Evolutionary conservation across 805 yeast species (phyloP), one percentile per base, ranked within the genome.

Genomic region (Kazachstania kunashirensis): DNA sequence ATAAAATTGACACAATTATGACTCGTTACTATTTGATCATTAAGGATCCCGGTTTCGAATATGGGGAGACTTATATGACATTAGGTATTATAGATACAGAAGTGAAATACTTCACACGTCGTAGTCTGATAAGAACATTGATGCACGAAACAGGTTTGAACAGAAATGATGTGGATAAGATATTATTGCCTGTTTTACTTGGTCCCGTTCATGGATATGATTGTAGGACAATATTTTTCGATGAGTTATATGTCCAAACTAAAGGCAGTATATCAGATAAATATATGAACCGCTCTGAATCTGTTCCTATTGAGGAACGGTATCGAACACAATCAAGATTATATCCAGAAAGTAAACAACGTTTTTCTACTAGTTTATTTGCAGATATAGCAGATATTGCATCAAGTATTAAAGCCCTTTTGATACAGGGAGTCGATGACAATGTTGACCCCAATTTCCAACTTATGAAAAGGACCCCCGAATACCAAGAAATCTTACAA

Each of bases 1-100:
- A 18, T 25, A 32, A 32, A 12, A 40, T 53, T 6, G 45, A 44
- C 15, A 38, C 52, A 1, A 36, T 37, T 4, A 14, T 52, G 15
- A 46, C 51, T 13, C 38, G 40, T 14, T 34, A 44, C 4, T 46
- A 46, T 23, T 36, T 50, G 12, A 48, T 45, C 2, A 14, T 29
- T 6, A 18, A 26, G 6, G 18, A 26, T 14, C 29, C 17, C n/a
- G n/a, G n/a, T n/a, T n/a, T n/a, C n/a, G n/a, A n/a, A n/a, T n/a
- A n/a, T n/a, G n/a, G n/a, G n/a, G n/a, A n/a, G n/a, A n/a, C n/a
- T n/a, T n/a, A n/a, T n/a, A n/a, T n/a, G n/a, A n/a, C n/a, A n/a
- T n/a, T n/a, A n/a, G n/a, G n/a, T n/a, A n/a, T n/a, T n/a, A n/a
- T n/a, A n/a, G n/a, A n/a, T n/a, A n/a, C n/a, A n/a, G n/a, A n/a